Base-by-base conservation (phyloP, 768 basidiomycete genomes). In the Leccinellum rugosiceps region DNA sequence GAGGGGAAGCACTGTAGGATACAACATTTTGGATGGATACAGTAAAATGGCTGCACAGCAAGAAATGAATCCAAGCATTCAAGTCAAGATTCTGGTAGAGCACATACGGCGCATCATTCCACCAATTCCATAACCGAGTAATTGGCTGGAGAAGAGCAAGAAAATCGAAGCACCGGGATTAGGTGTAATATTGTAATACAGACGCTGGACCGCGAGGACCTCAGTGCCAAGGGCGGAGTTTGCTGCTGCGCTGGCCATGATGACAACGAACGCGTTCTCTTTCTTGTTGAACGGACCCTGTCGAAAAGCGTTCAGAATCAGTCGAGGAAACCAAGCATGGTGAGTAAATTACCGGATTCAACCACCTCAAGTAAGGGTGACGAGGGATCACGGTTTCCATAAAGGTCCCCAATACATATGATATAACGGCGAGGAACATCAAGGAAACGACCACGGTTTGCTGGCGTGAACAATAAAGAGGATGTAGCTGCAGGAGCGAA, bases 241-340 rank as follows among this genome's bases (percentile, higher is more conserved):
- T 5, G 83, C 80, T 1, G 82, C 81, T 1, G 83, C 80, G 56
- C 78, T 77, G 26, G 82, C 65, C 83, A 83, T 83, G 58, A 83
- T 81, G 11, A 83, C 74, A 38, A 82, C 76, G 56, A 83, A 80
- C 0, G 80, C 80, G 67, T 82, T 81, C 64, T 83, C 83, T 61
- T 83, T 83, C 68, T 82, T 83, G 65, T 83, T 83, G 65, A 83
- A 83, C 3, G 82, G 80, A 1, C 77, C 75, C 81, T 83, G 41
- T 53, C 6, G 17, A 57, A 21, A 28, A 32, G 15, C 44, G 17
- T 32, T 50, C 52, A 50, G 58, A 15, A 49, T 53, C 50, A 30
- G 30, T 23, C n/a, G 31, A 49, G 31, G 23, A 25, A 45, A 8
- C 2, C 1, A 8, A 15, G 28, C 11, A 19, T 45, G 23, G 3